Base-by-base conservation (phyloP, 139 green algal genomes). In the Mychonastes homosphaera region DNA sequence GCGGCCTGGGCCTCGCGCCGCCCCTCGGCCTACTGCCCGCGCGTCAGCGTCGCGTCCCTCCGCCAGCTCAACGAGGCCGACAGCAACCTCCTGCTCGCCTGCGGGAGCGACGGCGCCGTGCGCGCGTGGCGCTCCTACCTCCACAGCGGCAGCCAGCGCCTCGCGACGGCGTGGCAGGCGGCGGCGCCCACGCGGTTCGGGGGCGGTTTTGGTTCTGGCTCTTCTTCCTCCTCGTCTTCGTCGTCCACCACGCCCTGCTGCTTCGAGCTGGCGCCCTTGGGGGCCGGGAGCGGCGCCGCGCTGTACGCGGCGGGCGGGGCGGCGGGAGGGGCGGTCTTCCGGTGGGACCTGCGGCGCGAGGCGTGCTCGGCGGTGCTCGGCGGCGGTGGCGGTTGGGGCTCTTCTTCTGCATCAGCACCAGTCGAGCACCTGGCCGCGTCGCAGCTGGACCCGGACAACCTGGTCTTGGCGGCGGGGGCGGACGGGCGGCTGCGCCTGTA, bases 21-120 rank as follows among this genome's bases (percentile, higher is more conserved):
- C n/a, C n/a, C n/a, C n/a, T n/a, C n/a, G n/a, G n/a, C n/a, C n/a
- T n/a, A n/a, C n/a, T n/a, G n/a, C n/a, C n/a, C n/a, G n/a, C n/a
- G n/a, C n/a, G n/a, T n/a, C n/a, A n/a, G n/a, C n/a, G 53, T 74
- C 13, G 57, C 63, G 2, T 60, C 64, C 19, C 53, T 79, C 30
- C 67, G 63, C 48, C 79, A 89, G 64, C 55, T 94, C 26, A 92
- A 91, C 46, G 76, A 88, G 67, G 51, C 79, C n/a, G 66, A 83
- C 47, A 71, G 65, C 16, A 78, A 76, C 23, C 54, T 92, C 64
- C 66, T 94, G 44, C 62, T 90, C 53, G 57, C 67, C 1, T 79
- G 83, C 46, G 67, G 61, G 3, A 64, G 67, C 19, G 83, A 93
- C 49, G 86, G 86, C 0, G 60, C 69, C 2, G 79, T 91, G 54